Evolutionary conservation across 176 grass and related monocot species (phyloP).

Genomic region (Echinochloa phyllopogon): DNA sequence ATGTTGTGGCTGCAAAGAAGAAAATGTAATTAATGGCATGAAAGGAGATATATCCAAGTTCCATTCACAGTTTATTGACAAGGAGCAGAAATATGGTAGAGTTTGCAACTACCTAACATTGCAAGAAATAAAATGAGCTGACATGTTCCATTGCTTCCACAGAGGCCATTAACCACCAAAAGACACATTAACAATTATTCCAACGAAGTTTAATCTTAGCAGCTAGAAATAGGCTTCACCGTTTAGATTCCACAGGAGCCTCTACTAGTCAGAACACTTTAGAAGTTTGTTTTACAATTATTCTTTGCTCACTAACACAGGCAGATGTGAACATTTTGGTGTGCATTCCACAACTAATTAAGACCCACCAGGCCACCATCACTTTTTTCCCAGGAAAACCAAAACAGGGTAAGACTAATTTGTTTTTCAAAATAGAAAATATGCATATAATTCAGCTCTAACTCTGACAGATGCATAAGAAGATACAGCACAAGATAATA

Average conservation of each 20-base stretch:
- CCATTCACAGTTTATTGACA: neutral
- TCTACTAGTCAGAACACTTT: neutral
- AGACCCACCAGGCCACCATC: too few relatives aligned
- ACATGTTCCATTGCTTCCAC: neutral
- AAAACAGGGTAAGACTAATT: neutral
- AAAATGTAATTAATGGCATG: constrained; percentile 10
- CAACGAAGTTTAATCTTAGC: neutral
- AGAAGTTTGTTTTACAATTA: neutral
- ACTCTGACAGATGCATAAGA: neutral
- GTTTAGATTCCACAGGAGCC: neutral
- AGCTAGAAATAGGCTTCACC: neutral
- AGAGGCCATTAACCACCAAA: neutral
- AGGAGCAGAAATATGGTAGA: neutral
- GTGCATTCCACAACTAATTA: too few relatives aligned
- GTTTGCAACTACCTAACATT: neutral
- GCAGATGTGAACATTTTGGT: neutral
- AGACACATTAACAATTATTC: neutral
- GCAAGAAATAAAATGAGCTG: neutral
- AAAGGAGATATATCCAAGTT: constrained; percentile 7
- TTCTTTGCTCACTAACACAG: neutral
- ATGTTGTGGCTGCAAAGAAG: constrained; percentile 65
- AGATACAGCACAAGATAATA: neutral
- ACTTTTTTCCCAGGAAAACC: neutral
- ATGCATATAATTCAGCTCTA: neutral
- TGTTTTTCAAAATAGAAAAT: neutral